Conservation (phyloP, 495 filamentous ascomycete genomes). For the Pseudevernia furfuracea region DNA sequence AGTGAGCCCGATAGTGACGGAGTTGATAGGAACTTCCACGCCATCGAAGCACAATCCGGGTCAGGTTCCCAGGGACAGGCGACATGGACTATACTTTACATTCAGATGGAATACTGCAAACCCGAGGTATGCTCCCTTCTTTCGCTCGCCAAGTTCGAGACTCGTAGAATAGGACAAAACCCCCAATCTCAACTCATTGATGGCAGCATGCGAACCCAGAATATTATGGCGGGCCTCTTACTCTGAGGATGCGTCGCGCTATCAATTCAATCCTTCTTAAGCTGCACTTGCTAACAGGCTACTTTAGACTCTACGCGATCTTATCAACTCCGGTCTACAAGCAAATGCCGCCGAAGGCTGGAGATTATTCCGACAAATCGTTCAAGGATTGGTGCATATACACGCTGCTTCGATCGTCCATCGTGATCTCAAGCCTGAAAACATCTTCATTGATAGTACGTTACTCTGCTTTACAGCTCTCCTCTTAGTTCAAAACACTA, state of each 20-base stretch:
- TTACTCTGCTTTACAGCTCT: not conserved
- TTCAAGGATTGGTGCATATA: constrained; percentile 86
- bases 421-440: constrained; percentile 95
- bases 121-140: constrained; percentile 54
- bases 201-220: not conserved
- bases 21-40: not conserved
- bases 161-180: not conserved
- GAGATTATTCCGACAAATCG: constrained; percentile 83
- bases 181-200: not conserved
- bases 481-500: not conserved
- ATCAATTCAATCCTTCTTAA: not conserved
- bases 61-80: constrained; percentile 28
- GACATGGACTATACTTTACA: constrained; percentile 57
- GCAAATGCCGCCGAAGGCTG: constrained; percentile 70
- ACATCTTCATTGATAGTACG: constrained; percentile 77
- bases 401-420: constrained; percentile 90
- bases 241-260: not conserved
- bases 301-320: constrained; percentile 73
- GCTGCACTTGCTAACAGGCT: constrained; percentile 1
- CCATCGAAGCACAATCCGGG: not conserved
- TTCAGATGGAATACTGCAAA: constrained; percentile 97
- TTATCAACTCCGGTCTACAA: constrained; percentile 70
- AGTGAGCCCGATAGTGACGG: not conserved
- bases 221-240: not conserved
- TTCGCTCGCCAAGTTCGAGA: not conserved